Evolutionary conservation across 2,329 filamentous ascomycete species (phyloP).

Genomic region (Metarhizium guizhouense): DNA sequence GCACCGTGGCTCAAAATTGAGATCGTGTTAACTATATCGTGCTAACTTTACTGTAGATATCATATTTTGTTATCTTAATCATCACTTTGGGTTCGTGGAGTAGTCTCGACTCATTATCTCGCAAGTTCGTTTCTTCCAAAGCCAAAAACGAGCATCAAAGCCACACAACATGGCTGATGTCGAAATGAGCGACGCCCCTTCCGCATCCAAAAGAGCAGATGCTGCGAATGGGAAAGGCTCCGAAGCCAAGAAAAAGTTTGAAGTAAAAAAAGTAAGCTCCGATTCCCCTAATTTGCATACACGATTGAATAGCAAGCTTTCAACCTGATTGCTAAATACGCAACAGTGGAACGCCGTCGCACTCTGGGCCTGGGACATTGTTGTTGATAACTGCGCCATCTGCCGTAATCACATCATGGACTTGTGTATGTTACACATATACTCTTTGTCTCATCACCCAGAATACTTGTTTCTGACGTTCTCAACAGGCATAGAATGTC

Average conservation of each 20-base stretch:
- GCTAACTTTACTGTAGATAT: not conserved
- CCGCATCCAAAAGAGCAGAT: slow-evolving; percentile 45
- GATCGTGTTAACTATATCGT: not conserved
- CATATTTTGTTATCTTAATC: not conserved
- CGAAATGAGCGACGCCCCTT: slow-evolving; percentile 84
- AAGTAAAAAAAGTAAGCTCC: slow-evolving; percentile 87
- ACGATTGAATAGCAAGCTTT: not conserved
- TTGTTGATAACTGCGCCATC: slow-evolving; percentile 98
- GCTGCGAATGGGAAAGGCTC: slow-evolving; percentile 38
- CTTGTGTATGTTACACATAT: slow-evolving; percentile 56
- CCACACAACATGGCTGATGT: slow-evolving; percentile 73
- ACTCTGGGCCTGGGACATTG: slow-evolving; percentile 98
- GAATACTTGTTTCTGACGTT: slow-evolving; percentile 7
- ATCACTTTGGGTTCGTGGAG: not conserved
- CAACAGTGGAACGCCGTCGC: slow-evolving; percentile 93
- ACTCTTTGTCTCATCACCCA: not conserved
- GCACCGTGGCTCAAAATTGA: not conserved
- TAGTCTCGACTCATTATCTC: not conserved
- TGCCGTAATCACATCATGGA: slow-evolving; percentile 99
- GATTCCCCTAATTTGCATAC: not conserved
- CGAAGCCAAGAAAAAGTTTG: slow-evolving; percentile 88
- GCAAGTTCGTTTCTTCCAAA: not conserved
- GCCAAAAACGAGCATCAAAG: not conserved
- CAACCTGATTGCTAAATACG: not conserved
- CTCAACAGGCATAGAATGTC: slow-evolving; percentile 78